phyloP scores from a whole-genome alignment of 352 stramenopile genomes.

The Globisporangium nunn region DNA sequence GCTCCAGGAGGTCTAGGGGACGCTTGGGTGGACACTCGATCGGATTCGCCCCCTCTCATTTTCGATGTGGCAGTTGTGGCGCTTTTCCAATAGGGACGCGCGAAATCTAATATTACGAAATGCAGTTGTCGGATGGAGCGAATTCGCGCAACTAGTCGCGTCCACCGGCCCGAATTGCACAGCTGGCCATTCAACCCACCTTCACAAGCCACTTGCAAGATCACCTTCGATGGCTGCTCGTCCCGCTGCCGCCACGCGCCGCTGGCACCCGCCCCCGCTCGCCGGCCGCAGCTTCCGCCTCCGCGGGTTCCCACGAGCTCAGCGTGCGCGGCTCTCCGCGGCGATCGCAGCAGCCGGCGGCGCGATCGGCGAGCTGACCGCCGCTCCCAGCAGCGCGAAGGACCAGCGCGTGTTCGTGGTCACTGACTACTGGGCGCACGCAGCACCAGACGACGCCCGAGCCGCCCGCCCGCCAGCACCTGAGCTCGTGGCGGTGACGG shows the following conservation, averaged over 20 bases:
- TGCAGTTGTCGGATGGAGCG: too few relatives aligned
- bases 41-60: too few relatives aligned
- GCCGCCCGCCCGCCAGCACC: neutral
- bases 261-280: conserved; percentile 18
- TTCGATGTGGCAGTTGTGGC: too few relatives aligned
- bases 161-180: too few relatives aligned
- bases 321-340: conserved; percentile 11
- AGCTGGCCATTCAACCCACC: neutral
- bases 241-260: neutral
- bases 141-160: too few relatives aligned
- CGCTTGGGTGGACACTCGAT: too few relatives aligned
- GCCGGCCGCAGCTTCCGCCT: conserved; percentile 23
- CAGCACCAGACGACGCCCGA: neutral
- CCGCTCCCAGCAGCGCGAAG: neutral
- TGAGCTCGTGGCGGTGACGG: conserved; percentile 24
- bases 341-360: conserved; percentile 15
- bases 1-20: conserved; percentile 20
- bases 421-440: conserved; percentile 47
- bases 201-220: neutral
- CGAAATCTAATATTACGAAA: too few relatives aligned
- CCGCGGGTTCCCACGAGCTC: conserved; percentile 16
- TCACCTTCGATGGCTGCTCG: neutral
- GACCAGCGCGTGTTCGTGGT: conserved; percentile 28
- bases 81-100: too few relatives aligned
- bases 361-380: conserved; percentile 2